Evolutionary conservation across 345 rosid species (phyloP).

Genomic region (Eucalyptus coolabah): DNA sequence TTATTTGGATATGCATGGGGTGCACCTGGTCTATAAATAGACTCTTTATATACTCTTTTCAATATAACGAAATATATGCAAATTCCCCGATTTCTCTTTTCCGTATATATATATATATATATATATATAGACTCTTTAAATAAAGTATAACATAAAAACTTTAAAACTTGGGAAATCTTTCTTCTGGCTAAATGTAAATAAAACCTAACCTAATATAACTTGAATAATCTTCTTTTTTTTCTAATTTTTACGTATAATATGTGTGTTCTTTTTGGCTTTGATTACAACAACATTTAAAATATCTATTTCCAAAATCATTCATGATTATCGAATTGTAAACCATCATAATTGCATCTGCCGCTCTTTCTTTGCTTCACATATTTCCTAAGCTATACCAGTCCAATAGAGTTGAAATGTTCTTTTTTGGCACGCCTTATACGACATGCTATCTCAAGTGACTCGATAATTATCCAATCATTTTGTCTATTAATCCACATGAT

Average conservation of each 20-base stretch:
- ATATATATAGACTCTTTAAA: no score
- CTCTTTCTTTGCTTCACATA: background rate
- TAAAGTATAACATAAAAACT: no score
- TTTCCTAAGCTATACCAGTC: background rate
- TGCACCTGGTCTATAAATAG: no score
- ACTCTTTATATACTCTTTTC: no score
- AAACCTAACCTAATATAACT: background rate
- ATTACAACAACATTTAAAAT: background rate
- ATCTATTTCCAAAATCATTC: background rate
- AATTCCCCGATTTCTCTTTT: no score
- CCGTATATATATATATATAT: no score
- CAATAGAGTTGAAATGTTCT: background rate
- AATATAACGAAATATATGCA: no score
- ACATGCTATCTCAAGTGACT: background rate
- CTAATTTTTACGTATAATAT: background rate
- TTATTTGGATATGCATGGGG: no score
- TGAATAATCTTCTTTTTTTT: background rate
- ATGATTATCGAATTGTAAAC: background rate
- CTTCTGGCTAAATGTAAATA: background rate
- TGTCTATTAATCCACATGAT: background rate
- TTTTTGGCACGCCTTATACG: background rate
- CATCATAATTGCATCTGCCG: background rate
- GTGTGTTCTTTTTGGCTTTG: background rate
- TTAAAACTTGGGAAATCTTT: background rate
- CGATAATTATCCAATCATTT: background rate